Percentiles rank a stretch among this genome's conserved stretches.
These are phyloP conservation scores for Neoscytalidium dimidiatum DNA, from an alignment of 2,329 filamentous ascomycete genomes.

Conservation along the genomic window DNA sequence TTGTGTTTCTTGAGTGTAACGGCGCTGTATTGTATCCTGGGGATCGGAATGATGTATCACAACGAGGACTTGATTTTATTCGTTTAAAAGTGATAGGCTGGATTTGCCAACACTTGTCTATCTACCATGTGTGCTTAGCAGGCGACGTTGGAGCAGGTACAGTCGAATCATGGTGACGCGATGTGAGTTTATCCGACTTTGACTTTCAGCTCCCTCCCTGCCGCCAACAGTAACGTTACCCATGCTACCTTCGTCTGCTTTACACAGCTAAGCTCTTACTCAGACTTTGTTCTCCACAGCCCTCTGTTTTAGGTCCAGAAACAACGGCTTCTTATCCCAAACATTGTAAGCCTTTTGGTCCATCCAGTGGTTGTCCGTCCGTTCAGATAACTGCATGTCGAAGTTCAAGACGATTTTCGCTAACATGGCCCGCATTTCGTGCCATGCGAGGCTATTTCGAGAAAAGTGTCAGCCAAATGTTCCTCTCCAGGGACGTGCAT, in stretches of 20 bases:
- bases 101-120: too few species aligned
- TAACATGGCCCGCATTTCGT: slow-evolving; percentile 45
- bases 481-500: too few species aligned
- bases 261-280: background rate
- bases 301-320: slow-evolving; percentile 25
- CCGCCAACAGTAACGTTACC: background rate
- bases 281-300: background rate
- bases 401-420: slow-evolving; percentile 40
- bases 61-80: too few species aligned
- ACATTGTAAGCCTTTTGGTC: slow-evolving; percentile 35
- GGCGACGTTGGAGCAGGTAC: background rate
- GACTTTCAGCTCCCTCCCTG: background rate
- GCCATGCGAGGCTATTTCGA: slow-evolving; percentile 33
- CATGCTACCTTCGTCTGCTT: background rate
- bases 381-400: slow-evolving; percentile 37
- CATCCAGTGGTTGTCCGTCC: slow-evolving; percentile 30
- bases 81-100: too few species aligned
- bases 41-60: background rate
- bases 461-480: too few species aligned
- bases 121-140: background rate
- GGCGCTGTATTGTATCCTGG: background rate
- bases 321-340: slow-evolving; percentile 39
- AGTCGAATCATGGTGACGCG: background rate
- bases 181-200: background rate
- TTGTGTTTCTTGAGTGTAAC: background rate